Percentiles rank a stretch among this genome's conserved stretches.
Conservation (phyloP, 2,329 filamentous ascomycete genomes). For the Ambrosiella cleistominuta region DNA sequence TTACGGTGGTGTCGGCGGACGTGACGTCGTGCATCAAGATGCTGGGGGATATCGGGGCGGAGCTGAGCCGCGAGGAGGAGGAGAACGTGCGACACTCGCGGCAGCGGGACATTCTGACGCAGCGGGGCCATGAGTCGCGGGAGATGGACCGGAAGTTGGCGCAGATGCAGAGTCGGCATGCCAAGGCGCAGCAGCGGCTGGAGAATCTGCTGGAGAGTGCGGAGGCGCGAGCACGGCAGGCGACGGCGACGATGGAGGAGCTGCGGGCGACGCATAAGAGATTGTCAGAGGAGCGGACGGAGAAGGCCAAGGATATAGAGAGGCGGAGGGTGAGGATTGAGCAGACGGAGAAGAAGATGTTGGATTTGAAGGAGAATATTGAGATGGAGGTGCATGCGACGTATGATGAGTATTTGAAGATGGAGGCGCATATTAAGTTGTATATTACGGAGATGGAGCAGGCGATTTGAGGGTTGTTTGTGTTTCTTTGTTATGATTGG, state of each 20-base stretch:
- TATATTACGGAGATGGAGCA: slow-evolving; percentile 99
- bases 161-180: slow-evolving; percentile 65
- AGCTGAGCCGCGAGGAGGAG: slow-evolving; percentile 80
- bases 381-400: slow-evolving; percentile 83
- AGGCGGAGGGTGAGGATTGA: slow-evolving; percentile 82
- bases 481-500: background rate
- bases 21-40: slow-evolving; percentile 78
- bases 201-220: slow-evolving; percentile 68
- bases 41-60: slow-evolving; percentile 69
- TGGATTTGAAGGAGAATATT: slow-evolving; percentile 91
- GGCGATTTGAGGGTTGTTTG: slow-evolving; percentile 33
- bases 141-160: slow-evolving; percentile 82
- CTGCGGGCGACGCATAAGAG: slow-evolving; percentile 62
- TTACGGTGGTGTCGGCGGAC: slow-evolving; percentile 66
- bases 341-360: slow-evolving; percentile 99
- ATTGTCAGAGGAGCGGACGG: slow-evolving; percentile 66
- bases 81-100: slow-evolving; percentile 62
- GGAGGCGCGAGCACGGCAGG: slow-evolving; percentile 61
- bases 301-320: slow-evolving; percentile 86
- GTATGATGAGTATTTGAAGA: slow-evolving; percentile 88
- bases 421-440: slow-evolving; percentile 90
- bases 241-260: slow-evolving; percentile 81
- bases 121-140: slow-evolving; percentile 73
- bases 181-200: slow-evolving; percentile 73
- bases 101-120: slow-evolving; percentile 73